Base-by-base conservation (phyloP, 495 filamentous ascomycete genomes). In the Cercophora scortea region DNA sequence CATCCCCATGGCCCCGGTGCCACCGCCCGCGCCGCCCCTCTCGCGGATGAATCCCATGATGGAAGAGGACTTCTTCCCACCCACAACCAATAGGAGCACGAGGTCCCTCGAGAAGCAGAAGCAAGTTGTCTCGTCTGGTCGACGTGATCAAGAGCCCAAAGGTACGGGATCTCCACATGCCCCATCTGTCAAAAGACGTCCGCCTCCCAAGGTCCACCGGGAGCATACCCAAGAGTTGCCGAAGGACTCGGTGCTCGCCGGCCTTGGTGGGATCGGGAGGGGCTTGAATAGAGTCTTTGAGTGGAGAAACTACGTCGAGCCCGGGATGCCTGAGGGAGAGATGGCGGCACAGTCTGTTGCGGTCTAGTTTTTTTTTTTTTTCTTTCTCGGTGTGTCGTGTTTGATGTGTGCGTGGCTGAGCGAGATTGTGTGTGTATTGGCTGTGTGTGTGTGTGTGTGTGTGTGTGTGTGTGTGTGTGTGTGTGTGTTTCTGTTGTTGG, bases 251-350 rank as follows among this genome's bases (percentile, higher is more conserved):
- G 63, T 70, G 19, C 66, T 75, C 36, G 74, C 74, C 8, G 74
- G 74, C 0, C 65, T 77, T 11, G 66, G 65, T 10, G 74, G 74
- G 8, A 64, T 65, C 11, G 71, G 71, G 11, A 62, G 71, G 39
- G 74, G 74, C 7, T 65, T 73, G 66, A 64, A 73, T 53, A 64
- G 74, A 1, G 74, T 77, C 3, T 64, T 55, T 38, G 73, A 77
- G 55, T 77, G 74, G 74, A 60, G 69, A 32, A 69, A 67, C 41
- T 72, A 73, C 57, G 70, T 77, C 40, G 74, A 72, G 54, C 59
- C 66, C 17, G 71, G 67, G 25, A 8, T 40, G 33, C 61, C 68
- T 9, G 62, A 66, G 13, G 57, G 46, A 17, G 60, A 58, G 11
- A 18, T 45, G 43, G 43, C 36, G 36, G 36, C 36, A 38, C 13